Evolutionary conservation across 345 rosid genomes (phyloP).

Genomic region (Dimocarpus longan): DNA sequence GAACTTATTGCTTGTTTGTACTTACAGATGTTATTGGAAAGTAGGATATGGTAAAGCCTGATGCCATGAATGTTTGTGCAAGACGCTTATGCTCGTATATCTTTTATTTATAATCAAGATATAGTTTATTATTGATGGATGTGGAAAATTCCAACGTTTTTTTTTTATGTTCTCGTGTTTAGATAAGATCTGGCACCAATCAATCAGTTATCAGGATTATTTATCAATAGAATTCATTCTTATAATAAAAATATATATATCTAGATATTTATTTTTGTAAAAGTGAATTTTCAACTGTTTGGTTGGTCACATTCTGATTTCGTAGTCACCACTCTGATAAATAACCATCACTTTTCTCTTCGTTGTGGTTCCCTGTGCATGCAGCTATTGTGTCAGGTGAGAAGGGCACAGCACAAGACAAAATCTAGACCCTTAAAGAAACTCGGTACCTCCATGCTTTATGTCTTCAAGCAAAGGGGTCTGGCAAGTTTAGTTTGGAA

Average conservation of each 20-base stretch:
- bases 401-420: constrained; percentile 96
- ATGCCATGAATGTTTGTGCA: background rate
- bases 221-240: background rate
- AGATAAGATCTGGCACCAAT: background rate
- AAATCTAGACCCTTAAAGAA: constrained; percentile 80
- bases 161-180: background rate
- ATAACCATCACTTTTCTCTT: background rate
- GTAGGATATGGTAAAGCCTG: background rate
- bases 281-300: too few relatives aligned
- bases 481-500: constrained; percentile 27
- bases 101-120: background rate
- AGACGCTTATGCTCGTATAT: background rate
- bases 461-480: constrained; percentile 78
- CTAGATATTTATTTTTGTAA: too few relatives aligned
- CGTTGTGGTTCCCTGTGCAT: background rate
- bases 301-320: background rate
- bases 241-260: too few relatives aligned
- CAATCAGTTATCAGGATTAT: background rate
- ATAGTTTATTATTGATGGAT: background rate
- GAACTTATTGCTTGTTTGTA: background rate
- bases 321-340: background rate
- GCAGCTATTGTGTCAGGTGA: constrained; percentile 96
- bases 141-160: background rate
- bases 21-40: background rate
- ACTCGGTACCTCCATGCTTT: constrained; percentile 78